phyloP scores from a whole-genome alignment of 805 yeast species.

The Hanseniaspora lindneri region DNA sequence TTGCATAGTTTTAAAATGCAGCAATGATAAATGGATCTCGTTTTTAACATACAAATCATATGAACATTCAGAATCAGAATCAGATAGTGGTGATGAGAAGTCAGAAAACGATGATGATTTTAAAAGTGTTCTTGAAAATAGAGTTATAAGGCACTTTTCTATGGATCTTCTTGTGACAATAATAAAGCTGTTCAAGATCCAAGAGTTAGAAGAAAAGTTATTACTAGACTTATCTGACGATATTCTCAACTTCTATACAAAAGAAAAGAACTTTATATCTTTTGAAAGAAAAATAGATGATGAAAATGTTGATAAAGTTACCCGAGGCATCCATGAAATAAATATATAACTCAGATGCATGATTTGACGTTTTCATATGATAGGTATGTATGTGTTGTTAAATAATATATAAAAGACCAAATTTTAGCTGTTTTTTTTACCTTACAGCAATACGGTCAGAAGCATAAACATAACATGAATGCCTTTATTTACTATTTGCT shows the following conservation, averaged over 20 bases:
- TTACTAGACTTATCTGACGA: neutral
- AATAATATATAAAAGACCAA: too few species aligned
- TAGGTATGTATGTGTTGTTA: too few species aligned
- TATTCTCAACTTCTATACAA: neutral
- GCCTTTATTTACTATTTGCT: too few species aligned
- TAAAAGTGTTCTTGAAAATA: neutral
- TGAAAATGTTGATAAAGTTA: neutral
- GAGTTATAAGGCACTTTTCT: neutral
- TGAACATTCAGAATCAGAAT: neutral
- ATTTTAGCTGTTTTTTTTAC: too few species aligned
- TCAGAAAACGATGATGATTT: neutral
- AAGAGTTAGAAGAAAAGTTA: neutral
- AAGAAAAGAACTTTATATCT: neutral
- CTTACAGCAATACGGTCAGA: too few species aligned
- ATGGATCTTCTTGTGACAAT: neutral
- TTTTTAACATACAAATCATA: neutral
- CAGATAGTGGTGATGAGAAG: neutral
- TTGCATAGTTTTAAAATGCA: slow-evolving; percentile 4
- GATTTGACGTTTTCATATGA: neutral
- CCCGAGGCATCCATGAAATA: neutral
- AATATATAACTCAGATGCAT: neutral
- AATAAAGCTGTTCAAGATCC: slow-evolving; percentile 5
- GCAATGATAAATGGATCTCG: slow-evolving; percentile 4
- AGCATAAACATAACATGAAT: too few species aligned
- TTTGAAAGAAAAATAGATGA: neutral